Conservation (phyloP, 441 rosid species). For the Erodium moschatum region DNA sequence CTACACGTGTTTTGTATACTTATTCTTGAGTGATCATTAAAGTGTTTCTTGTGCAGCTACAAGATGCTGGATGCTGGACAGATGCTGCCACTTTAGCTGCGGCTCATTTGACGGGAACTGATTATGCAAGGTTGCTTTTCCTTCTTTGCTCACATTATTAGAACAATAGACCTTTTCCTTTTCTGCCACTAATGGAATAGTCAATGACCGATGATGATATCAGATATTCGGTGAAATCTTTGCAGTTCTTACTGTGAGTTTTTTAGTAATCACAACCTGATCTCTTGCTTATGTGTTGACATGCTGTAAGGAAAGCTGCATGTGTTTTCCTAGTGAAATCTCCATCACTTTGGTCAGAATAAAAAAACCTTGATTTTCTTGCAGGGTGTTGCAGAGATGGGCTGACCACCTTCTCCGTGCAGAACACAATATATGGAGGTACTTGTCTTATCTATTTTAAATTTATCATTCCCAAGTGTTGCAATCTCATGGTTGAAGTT, state of each 20-base stretch:
- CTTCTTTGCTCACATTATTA: constrained; percentile 12
- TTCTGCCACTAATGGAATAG: not conserved
- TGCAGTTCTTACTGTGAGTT: too few species aligned
- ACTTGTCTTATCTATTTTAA: not conserved
- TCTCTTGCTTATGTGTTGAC: not conserved
- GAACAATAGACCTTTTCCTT: not conserved
- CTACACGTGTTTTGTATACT: not conserved
- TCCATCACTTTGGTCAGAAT: not conserved
- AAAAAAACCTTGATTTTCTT: constrained; percentile 8
- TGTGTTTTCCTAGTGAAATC: not conserved
- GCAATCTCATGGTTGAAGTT: not conserved
- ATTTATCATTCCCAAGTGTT: not conserved
- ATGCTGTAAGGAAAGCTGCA: not conserved
- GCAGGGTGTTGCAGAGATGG: constrained; percentile 89
- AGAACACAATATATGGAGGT: constrained; percentile 96
- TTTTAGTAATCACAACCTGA: not conserved
- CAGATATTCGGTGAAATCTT: not conserved
- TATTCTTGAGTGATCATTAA: constrained; percentile 8
- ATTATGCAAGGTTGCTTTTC: constrained; percentile 73
- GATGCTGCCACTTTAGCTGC: constrained; percentile 99
- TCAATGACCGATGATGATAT: not conserved
- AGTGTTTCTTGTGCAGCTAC: constrained; percentile 48
- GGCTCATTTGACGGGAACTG: constrained; percentile 87
- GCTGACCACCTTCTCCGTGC: constrained; percentile 66
- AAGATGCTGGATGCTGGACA: constrained; percentile 99